phyloP scores from a whole-genome alignment of 805 yeast species.

The Zygotorulaspora danielsina region DNA sequence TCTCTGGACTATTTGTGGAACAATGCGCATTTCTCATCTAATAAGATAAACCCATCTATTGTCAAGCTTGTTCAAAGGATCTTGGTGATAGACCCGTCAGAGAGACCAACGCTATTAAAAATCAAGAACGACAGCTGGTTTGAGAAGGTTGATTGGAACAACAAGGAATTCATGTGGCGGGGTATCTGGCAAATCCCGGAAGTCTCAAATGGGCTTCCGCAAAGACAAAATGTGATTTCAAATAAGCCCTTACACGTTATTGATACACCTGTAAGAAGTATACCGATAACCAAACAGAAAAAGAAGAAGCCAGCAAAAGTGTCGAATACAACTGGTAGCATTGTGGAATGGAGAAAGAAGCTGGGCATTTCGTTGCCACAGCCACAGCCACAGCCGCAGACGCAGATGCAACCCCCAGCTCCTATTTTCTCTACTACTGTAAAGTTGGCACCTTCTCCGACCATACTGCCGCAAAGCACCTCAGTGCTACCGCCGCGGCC shows the following conservation, averaged over 20 bases:
- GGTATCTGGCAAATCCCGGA: constrained; percentile 57
- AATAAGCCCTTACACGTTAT: constrained; percentile 29
- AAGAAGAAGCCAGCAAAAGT: constrained; percentile 30
- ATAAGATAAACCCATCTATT: constrained; percentile 48
- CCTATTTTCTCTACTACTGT: no score
- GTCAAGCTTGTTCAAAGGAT: constrained; percentile 64
- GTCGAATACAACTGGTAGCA: constrained; percentile 33
- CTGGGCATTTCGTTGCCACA: constrained; percentile 24
- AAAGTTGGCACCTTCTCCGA: constrained; percentile 1
- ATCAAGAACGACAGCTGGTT: constrained; percentile 74
- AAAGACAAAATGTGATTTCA: constrained; percentile 18
- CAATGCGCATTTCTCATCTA: constrained; percentile 2
- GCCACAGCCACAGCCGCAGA: constrained; percentile 2
- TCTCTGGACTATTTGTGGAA: constrained; percentile 66
- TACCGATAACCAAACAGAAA: constrained; percentile 30
- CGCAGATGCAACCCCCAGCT: constrained; percentile 4
- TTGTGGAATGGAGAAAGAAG: constrained; percentile 38
- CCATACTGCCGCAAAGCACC: constrained; percentile 1
- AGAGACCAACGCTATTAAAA: constrained; percentile 52
- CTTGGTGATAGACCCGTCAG: constrained; percentile 65
- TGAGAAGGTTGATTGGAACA: constrained; percentile 58
- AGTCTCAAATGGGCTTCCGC: constrained; percentile 14
- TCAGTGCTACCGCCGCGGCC: neutral
- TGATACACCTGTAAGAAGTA: constrained; percentile 28
- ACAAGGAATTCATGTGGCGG: constrained; percentile 66